Evolutionary conservation across 352 stramenopile species (phyloP).

Genomic region (Blastocystis sp.): DNA sequence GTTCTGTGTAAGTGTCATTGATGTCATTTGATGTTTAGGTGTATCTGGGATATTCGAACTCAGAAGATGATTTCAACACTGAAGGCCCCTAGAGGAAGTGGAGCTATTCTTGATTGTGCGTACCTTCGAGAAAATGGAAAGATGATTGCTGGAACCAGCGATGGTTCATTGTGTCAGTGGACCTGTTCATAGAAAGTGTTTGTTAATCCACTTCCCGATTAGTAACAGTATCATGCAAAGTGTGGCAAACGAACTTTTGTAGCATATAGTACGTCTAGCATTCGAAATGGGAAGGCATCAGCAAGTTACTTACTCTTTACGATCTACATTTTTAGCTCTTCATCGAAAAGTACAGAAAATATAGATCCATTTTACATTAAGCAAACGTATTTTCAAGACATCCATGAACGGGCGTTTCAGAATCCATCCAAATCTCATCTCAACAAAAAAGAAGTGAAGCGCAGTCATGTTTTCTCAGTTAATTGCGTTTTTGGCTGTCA

Average conservation of each 20-base stretch:
- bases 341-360: no score
- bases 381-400: no score
- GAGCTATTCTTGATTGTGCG: slow-evolving; percentile 27
- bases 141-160: not conserved
- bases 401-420: not conserved
- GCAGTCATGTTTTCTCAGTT: not conserved
- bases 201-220: not conserved
- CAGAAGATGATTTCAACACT: slow-evolving; percentile 19
- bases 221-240: no score
- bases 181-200: not conserved
- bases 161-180: slow-evolving; percentile 28
- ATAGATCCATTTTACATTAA: no score
- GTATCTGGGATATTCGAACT: slow-evolving; percentile 51
- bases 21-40: not conserved
- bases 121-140: slow-evolving; percentile 4
- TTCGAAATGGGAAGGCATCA: no score
- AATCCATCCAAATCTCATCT: not conserved
- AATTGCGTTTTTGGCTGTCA: not conserved
- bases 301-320: no score
- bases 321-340: no score
- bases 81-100: not conserved
- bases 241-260: no score
- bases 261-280: no score
- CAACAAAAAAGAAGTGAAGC: not conserved
- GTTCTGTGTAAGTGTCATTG: not conserved